Conservation (phyloP, 371 early-diverging fungal species). For the Mortierella sp. region DNA sequence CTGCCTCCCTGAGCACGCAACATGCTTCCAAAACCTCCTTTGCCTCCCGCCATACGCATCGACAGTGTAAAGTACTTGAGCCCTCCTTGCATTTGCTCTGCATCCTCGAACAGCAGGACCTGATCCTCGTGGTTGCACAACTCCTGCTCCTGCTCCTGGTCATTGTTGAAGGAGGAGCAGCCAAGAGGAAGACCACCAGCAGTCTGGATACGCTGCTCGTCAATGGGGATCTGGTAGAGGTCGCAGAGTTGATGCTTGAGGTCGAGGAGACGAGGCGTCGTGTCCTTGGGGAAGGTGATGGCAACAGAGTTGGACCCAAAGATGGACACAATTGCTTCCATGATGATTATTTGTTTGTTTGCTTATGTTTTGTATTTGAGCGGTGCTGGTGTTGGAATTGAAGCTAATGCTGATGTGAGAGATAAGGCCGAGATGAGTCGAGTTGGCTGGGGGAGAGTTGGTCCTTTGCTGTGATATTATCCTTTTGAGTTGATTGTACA, state of each 20-base stretch:
- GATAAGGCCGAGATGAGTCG: not conserved
- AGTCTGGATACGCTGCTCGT: slow-evolving; percentile 65
- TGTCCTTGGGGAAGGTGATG: slow-evolving; percentile 36
- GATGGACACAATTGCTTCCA: slow-evolving; percentile 57
- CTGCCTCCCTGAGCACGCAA: slow-evolving; percentile 95
- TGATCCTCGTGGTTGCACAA: slow-evolving; percentile 21
- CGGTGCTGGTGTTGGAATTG: not conserved
- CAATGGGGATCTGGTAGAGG: slow-evolving; percentile 60
- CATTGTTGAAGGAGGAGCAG: not conserved
- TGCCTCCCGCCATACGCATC: slow-evolving; percentile 81
- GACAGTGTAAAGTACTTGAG: slow-evolving; percentile 57
- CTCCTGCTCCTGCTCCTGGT: slow-evolving; percentile 19
- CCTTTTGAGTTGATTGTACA: not conserved
- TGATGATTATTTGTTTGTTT: not conserved
- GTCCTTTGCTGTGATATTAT: not conserved
- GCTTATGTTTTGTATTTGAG: not conserved
- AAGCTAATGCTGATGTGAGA: not conserved
- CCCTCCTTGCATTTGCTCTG: slow-evolving; percentile 20
- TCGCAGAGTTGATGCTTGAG: slow-evolving; percentile 61
- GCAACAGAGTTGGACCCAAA: slow-evolving; percentile 51
- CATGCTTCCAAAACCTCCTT: slow-evolving; percentile 98
- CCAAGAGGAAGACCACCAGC: slow-evolving; percentile 59
- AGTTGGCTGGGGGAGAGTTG: not conserved
- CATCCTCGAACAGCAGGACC: slow-evolving; percentile 37
- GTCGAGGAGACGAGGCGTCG: slow-evolving; percentile 32